Percentiles rank a stretch among this genome's conserved stretches.
Conservation (phyloP, 495 filamentous ascomycete species). For the Lophiotrema nucula region DNA sequence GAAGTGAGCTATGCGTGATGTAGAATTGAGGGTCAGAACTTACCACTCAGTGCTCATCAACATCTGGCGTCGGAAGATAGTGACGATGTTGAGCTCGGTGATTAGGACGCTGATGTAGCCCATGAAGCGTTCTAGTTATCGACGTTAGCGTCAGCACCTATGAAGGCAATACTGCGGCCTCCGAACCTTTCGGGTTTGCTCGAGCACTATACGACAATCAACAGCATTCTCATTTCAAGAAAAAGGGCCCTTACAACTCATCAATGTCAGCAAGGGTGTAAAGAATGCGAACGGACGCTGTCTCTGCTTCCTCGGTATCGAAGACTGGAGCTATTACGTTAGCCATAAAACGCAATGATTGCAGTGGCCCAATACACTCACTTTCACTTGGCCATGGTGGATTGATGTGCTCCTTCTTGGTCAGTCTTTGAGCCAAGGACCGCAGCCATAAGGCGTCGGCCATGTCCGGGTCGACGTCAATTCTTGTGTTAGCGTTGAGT, state of each 20-base stretch:
- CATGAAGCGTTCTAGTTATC: constrained; percentile 45
- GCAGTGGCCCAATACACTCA: too few species aligned
- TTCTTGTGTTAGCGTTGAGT: constrained; percentile 47
- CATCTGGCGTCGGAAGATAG: constrained; percentile 47
- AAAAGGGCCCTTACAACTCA: constrained; percentile 42
- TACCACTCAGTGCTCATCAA: constrained; percentile 57
- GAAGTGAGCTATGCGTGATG: constrained; percentile 30
- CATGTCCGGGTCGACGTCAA: constrained; percentile 60
- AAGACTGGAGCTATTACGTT: too few species aligned
- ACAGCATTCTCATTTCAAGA: too few species aligned
- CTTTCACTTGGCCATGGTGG: constrained; percentile 50
- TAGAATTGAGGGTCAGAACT: not conserved
- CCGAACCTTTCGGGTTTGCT: constrained; percentile 43
- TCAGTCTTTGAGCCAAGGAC: constrained; percentile 49
- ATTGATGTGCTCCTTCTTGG: constrained; percentile 54
- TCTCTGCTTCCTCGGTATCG: constrained; percentile 48
- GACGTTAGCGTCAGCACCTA: too few species aligned
- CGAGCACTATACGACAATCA: too few species aligned
- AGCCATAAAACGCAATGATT: too few species aligned
- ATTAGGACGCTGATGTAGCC: constrained; percentile 61
- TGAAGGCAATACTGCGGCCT: too few species aligned
- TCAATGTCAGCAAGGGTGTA: constrained; percentile 62
- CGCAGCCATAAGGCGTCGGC: constrained; percentile 59
- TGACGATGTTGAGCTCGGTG: constrained; percentile 52
- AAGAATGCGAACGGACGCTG: constrained; percentile 48